Percentiles rank a stretch among this genome's conserved stretches.
These are phyloP conservation scores for Neoscytalidium dimidiatum DNA, from an alignment of 2,329 filamentous ascomycete species.

Conservation along the genomic window DNA sequence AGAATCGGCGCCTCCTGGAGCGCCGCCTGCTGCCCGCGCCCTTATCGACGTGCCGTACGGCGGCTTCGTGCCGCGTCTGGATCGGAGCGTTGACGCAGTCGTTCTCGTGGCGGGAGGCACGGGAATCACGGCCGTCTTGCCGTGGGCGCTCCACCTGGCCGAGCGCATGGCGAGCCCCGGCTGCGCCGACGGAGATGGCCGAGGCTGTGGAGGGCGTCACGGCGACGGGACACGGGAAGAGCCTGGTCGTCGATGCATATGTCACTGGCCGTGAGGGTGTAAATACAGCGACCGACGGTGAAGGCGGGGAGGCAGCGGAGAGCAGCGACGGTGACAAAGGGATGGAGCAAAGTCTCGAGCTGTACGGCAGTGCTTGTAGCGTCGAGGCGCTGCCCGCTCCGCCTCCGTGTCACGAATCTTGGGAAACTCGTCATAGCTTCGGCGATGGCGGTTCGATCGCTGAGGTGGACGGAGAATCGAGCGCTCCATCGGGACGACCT, in stretches of 20 bases:
- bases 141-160: slow-evolving; percentile 22
- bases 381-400: too few relatives aligned
- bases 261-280: slow-evolving; percentile 17
- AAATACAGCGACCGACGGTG: too few relatives aligned
- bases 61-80: slow-evolving; percentile 20
- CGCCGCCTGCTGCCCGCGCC: neutral
- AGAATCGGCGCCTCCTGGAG: neutral
- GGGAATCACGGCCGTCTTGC: neutral
- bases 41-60: slow-evolving; percentile 35
- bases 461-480: too few relatives aligned
- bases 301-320: too few relatives aligned
- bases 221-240: neutral
- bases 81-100: slow-evolving; percentile 22
- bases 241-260: slow-evolving; percentile 22
- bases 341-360: too few relatives aligned
- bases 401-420: too few relatives aligned
- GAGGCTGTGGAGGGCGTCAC: slow-evolving; percentile 10
- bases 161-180: slow-evolving; percentile 18
- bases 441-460: too few relatives aligned
- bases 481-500: too few relatives aligned
- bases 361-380: too few relatives aligned
- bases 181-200: too few relatives aligned
- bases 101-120: slow-evolving; percentile 14
- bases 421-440: too few relatives aligned
- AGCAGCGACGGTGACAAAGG: too few relatives aligned